Evolutionary conservation across 2,329 filamentous ascomycete genomes (phyloP), one percentile per base, ranked within the genome.

Genomic region (Fonsecaea nubica): DNA sequence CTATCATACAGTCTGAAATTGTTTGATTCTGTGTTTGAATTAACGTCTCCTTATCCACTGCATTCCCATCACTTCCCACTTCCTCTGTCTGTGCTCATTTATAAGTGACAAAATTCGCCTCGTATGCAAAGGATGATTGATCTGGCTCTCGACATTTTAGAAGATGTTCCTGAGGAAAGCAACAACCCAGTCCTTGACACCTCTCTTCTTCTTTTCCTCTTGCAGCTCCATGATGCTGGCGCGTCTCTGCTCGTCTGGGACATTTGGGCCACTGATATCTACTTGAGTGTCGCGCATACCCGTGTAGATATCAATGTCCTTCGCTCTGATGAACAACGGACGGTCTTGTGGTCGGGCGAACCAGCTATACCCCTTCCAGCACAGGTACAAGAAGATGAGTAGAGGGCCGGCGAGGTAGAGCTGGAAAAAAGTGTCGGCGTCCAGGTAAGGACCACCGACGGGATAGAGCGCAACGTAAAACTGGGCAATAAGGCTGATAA

Each of bases 401-500:
- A 72, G 54, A 45, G 71, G 69, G 55, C 67, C 71, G 36, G 71
- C 71, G 40, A 73, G 69, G 64, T 71, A 72, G 55, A 67, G 64
- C 62, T 73, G 66, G 68, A 72, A 72, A 60, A 73, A 72, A 21
- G 54, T 67, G 55, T 66, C 62, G 58, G 71, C 62, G 65, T 72
- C 64, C 57, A 69, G 58, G 45, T 69, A 57, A 32, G 71, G 69
- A 12, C 68, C 69, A 33, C 82, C 86, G 58, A 95, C 84, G 4
- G 93, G 93, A 76, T 89, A 93, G 3, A 91, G 88, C 30, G 91
- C 92, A 58, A 91, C 89, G 91, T 93, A 97, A 81, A 96, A 95
- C 77, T 97, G 93, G 1, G 92, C 92, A 50, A 90, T 76, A 30
- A 97, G 84, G 36, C 97, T 89, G 50, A 94, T 79, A 25, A 85